phyloP scores from a whole-genome alignment of 169 alveolate species.

The Cyclospora cayetanensis region DNA sequence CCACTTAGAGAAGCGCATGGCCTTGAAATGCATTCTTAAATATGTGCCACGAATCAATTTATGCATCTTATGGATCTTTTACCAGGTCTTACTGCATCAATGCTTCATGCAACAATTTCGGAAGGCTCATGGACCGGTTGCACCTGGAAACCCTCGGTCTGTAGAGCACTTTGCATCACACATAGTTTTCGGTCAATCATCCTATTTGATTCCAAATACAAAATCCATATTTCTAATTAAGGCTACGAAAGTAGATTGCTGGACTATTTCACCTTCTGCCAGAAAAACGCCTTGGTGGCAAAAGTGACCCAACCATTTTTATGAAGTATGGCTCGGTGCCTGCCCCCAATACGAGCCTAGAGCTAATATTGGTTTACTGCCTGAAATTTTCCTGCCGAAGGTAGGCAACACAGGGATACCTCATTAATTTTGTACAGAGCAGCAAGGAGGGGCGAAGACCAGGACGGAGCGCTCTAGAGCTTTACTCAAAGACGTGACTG shows the following conservation, averaged over 20 bases:
- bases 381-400: neutral
- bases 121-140: neutral
- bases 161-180: neutral
- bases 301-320: neutral
- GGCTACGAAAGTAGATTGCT: neutral
- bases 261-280: neutral
- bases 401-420: neutral
- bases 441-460: neutral
- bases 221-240: no score
- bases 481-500: neutral
- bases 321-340: neutral
- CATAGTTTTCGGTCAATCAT: neutral
- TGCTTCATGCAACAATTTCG: neutral
- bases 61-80: neutral
- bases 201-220: neutral
- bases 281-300: neutral
- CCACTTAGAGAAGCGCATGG: neutral
- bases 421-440: neutral
- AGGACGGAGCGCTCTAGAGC: neutral
- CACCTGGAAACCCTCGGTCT: neutral
- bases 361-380: neutral
- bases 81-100: neutral
- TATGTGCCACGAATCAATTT: no score
- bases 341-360: neutral
- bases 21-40: neutral